Conservation (phyloP, 2,329 filamentous ascomycete genomes). For the Dryadomyces quercivorus region DNA sequence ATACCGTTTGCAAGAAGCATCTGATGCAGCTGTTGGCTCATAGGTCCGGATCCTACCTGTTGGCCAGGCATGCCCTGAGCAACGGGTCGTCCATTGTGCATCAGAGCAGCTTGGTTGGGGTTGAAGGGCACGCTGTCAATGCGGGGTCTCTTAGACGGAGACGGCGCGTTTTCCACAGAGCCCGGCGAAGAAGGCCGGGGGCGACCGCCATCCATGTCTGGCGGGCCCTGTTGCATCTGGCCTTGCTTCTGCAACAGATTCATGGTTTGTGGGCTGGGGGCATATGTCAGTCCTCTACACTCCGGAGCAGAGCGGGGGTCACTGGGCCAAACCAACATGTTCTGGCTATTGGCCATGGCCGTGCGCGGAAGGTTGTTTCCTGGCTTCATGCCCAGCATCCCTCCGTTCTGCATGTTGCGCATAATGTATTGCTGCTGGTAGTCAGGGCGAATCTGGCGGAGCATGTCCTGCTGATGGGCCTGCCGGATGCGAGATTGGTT, state of each 20-base stretch:
- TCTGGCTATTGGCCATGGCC: slow-evolving; percentile 68
- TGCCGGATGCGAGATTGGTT: slow-evolving; percentile 62
- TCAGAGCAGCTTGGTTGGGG: slow-evolving; percentile 57
- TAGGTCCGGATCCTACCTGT: slow-evolving; percentile 45
- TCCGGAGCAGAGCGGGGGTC: neutral
- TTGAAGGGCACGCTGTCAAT: slow-evolving; percentile 66
- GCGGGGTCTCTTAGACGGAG: slow-evolving; percentile 80
- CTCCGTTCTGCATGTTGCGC: slow-evolving; percentile 50
- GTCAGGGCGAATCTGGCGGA: slow-evolving; percentile 58
- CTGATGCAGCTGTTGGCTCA: slow-evolving; percentile 41
- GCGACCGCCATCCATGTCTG: slow-evolving; percentile 74
- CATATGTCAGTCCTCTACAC: no score
- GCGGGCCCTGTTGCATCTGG: slow-evolving; percentile 80
- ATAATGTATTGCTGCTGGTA: slow-evolving; percentile 51
- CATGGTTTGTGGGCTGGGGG: slow-evolving; percentile 51
- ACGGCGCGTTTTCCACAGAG: slow-evolving; percentile 77
- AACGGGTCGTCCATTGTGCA: slow-evolving; percentile 59
- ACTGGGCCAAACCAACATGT: slow-evolving; percentile 41
- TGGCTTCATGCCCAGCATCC: slow-evolving; percentile 46
- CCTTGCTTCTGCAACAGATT: slow-evolving; percentile 54
- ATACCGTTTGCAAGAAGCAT: slow-evolving; percentile 59
- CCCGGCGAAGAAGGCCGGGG: slow-evolving; percentile 72
- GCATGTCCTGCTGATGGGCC: slow-evolving; percentile 62
- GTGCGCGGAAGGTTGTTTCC: slow-evolving; percentile 56
- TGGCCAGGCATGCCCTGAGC: slow-evolving; percentile 60